Evolutionary conservation across 1,139 yeast species (phyloP).

Genomic region (Suhomyces choctaworum): DNA sequence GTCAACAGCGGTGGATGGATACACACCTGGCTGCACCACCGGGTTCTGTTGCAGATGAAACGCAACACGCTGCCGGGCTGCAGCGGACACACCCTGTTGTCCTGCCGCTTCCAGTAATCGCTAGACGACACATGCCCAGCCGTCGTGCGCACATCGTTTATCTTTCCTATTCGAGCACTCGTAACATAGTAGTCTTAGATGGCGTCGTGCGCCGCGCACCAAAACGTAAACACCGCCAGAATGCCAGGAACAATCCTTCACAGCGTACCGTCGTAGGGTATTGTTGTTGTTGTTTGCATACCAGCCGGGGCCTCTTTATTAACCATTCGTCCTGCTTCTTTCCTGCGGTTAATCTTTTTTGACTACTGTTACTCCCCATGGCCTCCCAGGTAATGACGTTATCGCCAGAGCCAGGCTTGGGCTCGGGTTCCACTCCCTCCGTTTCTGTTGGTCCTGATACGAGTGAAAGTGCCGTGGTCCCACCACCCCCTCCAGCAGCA

Average conservation of each 20-base stretch:
- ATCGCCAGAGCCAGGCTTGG: conserved; percentile 10
- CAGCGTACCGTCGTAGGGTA: conserved; percentile 6
- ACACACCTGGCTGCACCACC: too few species aligned
- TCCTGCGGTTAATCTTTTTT: conserved; percentile 4
- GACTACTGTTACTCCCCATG: conserved; percentile 9
- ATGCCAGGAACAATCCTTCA: conserved; percentile 11
- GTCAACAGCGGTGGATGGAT: too few species aligned
- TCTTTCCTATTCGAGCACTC: conserved; percentile 7
- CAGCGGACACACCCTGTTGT: conserved; percentile 4
- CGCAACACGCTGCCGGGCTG: too few species aligned
- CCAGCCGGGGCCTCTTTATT: conserved; percentile 6
- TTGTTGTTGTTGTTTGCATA: conserved; percentile 9
- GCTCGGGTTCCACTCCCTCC: conserved; percentile 4
- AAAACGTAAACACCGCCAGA: conserved; percentile 13
- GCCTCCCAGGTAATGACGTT: conserved; percentile 17
- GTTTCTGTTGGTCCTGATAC: neutral
- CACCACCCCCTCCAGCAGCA: neutral
- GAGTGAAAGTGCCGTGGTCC: neutral
- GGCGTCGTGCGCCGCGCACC: conserved; percentile 11
- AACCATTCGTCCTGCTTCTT: conserved; percentile 10
- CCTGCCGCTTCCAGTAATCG: conserved; percentile 4
- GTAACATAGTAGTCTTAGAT: conserved; percentile 5
- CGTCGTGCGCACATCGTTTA: conserved; percentile 7
- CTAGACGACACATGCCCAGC: conserved; percentile 3
- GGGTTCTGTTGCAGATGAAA: too few species aligned